Percentiles rank a stretch among this genome's conserved stretches.
Conservation (phyloP, 2,329 filamentous ascomycete genomes). For the Xylariaceae sp. region DNA sequence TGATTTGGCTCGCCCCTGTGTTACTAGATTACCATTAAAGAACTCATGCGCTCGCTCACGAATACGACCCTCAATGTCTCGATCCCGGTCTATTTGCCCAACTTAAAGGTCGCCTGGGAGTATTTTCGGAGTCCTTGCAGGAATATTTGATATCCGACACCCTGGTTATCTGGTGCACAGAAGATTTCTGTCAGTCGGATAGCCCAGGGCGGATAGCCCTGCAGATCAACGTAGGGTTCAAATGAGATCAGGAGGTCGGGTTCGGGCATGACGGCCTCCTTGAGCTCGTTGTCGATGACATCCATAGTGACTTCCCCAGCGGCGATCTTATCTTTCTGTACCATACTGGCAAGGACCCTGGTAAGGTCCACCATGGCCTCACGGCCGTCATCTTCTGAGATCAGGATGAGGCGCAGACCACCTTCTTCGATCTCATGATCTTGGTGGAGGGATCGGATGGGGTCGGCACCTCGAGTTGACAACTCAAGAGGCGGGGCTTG, state of each 20-base stretch:
- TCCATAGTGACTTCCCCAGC: slow-evolving; percentile 79
- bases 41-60: not conserved
- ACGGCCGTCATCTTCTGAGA: slow-evolving; percentile 84
- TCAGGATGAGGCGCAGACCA: slow-evolving; percentile 63
- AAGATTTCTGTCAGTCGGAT: slow-evolving; percentile 93
- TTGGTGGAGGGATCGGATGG: slow-evolving; percentile 30
- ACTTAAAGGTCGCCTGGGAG: slow-evolving; percentile 82
- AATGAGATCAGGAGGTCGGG: slow-evolving; percentile 89
- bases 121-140: slow-evolving; percentile 79
- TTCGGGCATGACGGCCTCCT: slow-evolving; percentile 74
- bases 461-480: slow-evolving; percentile 41
- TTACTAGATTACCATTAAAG: not conserved
- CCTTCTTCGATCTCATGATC: slow-evolving; percentile 30
- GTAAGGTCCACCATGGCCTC: slow-evolving; percentile 95
- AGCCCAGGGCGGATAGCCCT: slow-evolving; percentile 96
- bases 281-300: slow-evolving; percentile 84
- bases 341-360: slow-evolving; percentile 91
- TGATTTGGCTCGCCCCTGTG: slow-evolving; percentile 3
- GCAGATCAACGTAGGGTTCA: slow-evolving; percentile 74
- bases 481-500: slow-evolving; percentile 64
- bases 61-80: no score
- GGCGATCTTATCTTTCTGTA: slow-evolving; percentile 78
- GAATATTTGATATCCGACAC: slow-evolving; percentile 93
- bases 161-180: slow-evolving; percentile 68
- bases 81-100: slow-evolving; percentile 71